phyloP scores from a whole-genome alignment of 257 asterid species.

The Fraxinus pennsylvanica region DNA sequence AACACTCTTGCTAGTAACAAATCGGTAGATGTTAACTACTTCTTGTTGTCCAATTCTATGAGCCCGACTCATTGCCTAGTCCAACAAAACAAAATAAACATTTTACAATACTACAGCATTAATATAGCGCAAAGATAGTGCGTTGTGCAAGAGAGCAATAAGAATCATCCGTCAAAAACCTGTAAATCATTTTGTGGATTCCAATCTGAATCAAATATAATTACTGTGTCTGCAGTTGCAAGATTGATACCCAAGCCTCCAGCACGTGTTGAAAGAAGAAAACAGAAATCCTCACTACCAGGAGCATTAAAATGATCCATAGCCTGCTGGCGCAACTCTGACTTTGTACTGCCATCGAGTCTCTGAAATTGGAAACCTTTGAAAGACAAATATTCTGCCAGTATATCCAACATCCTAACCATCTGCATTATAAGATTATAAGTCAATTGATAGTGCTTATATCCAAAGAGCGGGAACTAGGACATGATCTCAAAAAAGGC shows the following conservation, averaged over 20 bases:
- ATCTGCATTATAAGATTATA: conserved; percentile 55
- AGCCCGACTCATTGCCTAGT: conserved; percentile 99
- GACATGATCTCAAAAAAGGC: not conserved
- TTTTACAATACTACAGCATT: not conserved
- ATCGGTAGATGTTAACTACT: conserved; percentile 94
- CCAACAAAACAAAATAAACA: conserved; percentile 23
- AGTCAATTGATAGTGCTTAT: conserved; percentile 22
- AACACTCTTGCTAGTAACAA: conserved; percentile 98
- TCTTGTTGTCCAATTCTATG: conserved; percentile 99
- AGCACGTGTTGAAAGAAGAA: conserved; percentile 98
- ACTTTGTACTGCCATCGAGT: conserved; percentile 97
- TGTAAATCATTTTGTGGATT: conserved; percentile 98
- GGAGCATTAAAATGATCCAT: conserved; percentile 99
- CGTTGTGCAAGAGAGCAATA: conserved; percentile 19
- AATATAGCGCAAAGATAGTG: conserved; percentile 11
- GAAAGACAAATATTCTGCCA: conserved; percentile 87
- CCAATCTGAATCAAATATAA: conserved; percentile 99
- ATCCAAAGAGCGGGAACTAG: conserved; percentile 6
- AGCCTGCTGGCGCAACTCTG: conserved; percentile 98
- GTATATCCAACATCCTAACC: conserved; percentile 97
- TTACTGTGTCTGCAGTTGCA: conserved; percentile 99
- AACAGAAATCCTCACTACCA: conserved; percentile 97
- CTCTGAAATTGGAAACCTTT: conserved; percentile 97
- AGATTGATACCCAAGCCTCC: conserved; percentile 99
- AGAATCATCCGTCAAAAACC: conserved; percentile 47